Evolutionary conservation across 306 rosid species (phyloP).

Genomic region (Pterocarpus macrocarpus): DNA sequence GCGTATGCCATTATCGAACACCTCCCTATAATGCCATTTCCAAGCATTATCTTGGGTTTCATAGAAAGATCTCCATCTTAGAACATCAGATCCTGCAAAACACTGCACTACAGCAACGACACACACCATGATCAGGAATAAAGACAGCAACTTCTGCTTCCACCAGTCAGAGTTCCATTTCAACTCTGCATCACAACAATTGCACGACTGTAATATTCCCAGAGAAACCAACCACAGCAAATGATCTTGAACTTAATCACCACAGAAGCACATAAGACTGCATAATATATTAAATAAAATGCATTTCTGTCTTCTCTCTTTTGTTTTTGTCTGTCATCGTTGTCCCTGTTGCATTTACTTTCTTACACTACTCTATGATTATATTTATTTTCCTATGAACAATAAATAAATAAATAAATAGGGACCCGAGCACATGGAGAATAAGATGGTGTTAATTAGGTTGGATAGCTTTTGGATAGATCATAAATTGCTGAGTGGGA

Average conservation of each 20-base stretch:
- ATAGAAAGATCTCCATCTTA: conserved; percentile 88
- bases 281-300: neutral
- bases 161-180: conserved; percentile 42
- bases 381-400: neutral
- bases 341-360: no score
- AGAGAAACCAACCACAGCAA: neutral
- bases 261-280: neutral
- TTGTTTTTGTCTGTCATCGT: no score
- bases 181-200: conserved; percentile 54
- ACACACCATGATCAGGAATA: conserved; percentile 58
- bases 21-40: conserved; percentile 88
- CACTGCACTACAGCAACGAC: conserved; percentile 68
- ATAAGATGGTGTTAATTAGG: no score
- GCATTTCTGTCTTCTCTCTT: no score
- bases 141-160: conserved; percentile 56
- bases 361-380: no score
- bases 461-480: no score
- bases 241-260: neutral
- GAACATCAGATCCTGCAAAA: conserved; percentile 74
- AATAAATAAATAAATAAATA: no score
- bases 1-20: conserved; percentile 86
- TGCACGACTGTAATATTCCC: neutral
- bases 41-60: conserved; percentile 79
- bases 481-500: no score
- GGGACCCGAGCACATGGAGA: neutral